Conservation (phyloP, 257 asterid species). For the Jaltomata sinuosa region DNA sequence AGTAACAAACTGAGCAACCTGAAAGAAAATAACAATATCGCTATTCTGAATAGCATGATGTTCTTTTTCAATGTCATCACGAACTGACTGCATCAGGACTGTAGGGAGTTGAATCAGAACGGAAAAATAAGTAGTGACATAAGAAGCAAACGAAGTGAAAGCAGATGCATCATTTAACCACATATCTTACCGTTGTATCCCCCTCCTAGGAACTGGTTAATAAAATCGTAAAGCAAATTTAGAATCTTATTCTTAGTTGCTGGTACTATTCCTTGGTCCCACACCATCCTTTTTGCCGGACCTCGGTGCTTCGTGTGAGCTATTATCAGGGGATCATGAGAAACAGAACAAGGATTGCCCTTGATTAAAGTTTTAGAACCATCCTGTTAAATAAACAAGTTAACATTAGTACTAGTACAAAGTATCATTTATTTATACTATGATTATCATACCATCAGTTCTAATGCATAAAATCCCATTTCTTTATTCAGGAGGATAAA, state of each 20-base stretch:
- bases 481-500: slow-evolving; percentile 7
- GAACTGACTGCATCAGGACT: slow-evolving; percentile 83
- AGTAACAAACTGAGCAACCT: slow-evolving; percentile 73
- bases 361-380: slow-evolving; percentile 80
- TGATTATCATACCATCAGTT: background rate
- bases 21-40: slow-evolving; percentile 65
- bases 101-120: background rate
- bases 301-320: slow-evolving; percentile 60
- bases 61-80: slow-evolving; percentile 80
- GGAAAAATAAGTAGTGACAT: background rate
- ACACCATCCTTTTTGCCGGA: slow-evolving; percentile 51
- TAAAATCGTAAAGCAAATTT: slow-evolving; percentile 49
- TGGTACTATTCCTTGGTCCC: slow-evolving; percentile 67
- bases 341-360: slow-evolving; percentile 76
- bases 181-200: slow-evolving; percentile 70
- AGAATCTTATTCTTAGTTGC: slow-evolving; percentile 45
- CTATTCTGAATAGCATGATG: slow-evolving; percentile 59
- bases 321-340: slow-evolving; percentile 51
- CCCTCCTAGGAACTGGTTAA: slow-evolving; percentile 65
- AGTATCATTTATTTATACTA: background rate
- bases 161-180: background rate
- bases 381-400: slow-evolving; percentile 46
- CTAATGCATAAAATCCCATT: background rate
- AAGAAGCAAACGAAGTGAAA: background rate
- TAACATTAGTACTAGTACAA: background rate